phyloP scores from a whole-genome alignment of 805 yeast genomes.

The Priceomyces melissophilus region DNA sequence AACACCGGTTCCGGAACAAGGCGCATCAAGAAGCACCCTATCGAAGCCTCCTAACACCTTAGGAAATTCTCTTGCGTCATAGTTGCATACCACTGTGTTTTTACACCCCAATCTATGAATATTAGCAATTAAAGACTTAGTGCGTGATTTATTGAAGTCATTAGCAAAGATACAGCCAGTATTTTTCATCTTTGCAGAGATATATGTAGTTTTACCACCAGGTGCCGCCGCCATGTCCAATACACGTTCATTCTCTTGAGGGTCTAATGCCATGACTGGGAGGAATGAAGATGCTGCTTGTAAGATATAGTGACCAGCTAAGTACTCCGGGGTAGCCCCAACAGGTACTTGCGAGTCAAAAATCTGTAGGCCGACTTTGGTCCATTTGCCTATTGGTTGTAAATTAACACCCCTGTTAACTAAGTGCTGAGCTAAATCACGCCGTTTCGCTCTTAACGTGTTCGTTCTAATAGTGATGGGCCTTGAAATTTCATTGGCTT shows the following conservation, averaged over 20 bases:
- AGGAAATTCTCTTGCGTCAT: conserved; percentile 98
- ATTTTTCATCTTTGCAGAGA: conserved; percentile 95
- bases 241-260: conserved; percentile 94
- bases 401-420: conserved; percentile 96
- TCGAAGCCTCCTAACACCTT: conserved; percentile 98
- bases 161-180: conserved; percentile 97
- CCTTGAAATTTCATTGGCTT: conserved; percentile 95
- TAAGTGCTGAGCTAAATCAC: conserved; percentile 91
- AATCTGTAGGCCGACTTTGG: conserved; percentile 95
- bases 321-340: conserved; percentile 98
- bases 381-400: conserved; percentile 97
- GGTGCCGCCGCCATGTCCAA: conserved; percentile 99
- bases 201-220: conserved; percentile 96
- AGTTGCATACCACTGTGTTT: conserved; percentile 93
- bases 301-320: conserved; percentile 95
- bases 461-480: conserved; percentile 98
- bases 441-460: conserved; percentile 88
- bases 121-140: conserved; percentile 93
- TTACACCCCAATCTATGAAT: conserved; percentile 96
- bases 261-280: conserved; percentile 96
- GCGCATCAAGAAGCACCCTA: conserved; percentile 92
- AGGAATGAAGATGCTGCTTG: conserved; percentile 98
- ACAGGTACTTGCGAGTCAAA: conserved; percentile 99
- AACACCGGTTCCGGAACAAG: conserved; percentile 99
- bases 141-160: conserved; percentile 94